These are phyloP conservation scores for Plantago elongata DNA, from an alignment of 257 asterid species.

Conservation along the genomic window DNA sequence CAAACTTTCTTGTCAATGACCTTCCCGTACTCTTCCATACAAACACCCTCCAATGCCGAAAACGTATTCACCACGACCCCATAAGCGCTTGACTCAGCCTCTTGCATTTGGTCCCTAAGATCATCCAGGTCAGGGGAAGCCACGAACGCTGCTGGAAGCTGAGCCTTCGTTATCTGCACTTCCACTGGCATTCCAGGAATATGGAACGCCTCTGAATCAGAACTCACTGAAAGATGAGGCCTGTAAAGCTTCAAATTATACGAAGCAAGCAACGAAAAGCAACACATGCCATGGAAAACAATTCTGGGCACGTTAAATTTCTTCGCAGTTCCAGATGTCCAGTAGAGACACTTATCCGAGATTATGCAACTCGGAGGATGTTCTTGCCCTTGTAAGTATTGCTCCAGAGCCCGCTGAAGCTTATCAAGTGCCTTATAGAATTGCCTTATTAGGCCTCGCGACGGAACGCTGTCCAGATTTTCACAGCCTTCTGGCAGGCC, in stretches of 20 bases:
- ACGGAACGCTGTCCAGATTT: slow-evolving; percentile 69
- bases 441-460: slow-evolving; percentile 39
- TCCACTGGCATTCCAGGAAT: slow-evolving; percentile 59
- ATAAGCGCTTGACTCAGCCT: slow-evolving; percentile 49
- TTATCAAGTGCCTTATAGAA: slow-evolving; percentile 45
- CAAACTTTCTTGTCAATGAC: slow-evolving; percentile 57
- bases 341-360: slow-evolving; percentile 63
- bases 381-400: slow-evolving; percentile 14
- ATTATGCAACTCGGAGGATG: slow-evolving; percentile 70
- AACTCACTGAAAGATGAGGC: slow-evolving; percentile 36
- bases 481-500: slow-evolving; percentile 71
- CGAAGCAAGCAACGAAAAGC: slow-evolving; percentile 56
- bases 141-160: slow-evolving; percentile 62
- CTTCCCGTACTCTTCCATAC: slow-evolving; percentile 40
- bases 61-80: slow-evolving; percentile 70
- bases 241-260: slow-evolving; percentile 38
- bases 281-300: slow-evolving; percentile 70
- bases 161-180: slow-evolving; percentile 37
- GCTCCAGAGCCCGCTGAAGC: slow-evolving; percentile 49
- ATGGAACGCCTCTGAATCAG: slow-evolving; percentile 41
- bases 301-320: slow-evolving; percentile 48
- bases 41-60: slow-evolving; percentile 51
- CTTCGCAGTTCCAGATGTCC: slow-evolving; percentile 55
- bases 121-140: slow-evolving; percentile 59
- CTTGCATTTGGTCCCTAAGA: slow-evolving; percentile 56